A percentile compares a stretch with the other conserved stretches of the same genome.
Evolutionary conservation across 495 filamentous ascomycete genomes (phyloP).

Genomic region (Aspergillus sparsus): DNA sequence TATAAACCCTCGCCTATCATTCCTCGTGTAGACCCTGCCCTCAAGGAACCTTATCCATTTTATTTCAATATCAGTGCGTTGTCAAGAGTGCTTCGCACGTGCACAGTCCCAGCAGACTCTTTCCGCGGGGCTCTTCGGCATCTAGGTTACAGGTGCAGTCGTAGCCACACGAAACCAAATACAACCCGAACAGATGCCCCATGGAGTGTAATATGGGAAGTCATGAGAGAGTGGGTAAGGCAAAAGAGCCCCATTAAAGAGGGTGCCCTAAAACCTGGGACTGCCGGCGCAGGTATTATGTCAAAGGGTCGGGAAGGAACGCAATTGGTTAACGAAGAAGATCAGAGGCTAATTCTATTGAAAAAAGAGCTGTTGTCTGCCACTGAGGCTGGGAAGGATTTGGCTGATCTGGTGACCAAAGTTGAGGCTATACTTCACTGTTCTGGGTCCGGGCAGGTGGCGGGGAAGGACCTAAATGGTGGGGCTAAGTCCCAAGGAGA

Average conservation of each 20-base stretch:
- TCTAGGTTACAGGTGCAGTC: conserved; percentile 76
- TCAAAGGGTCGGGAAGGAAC: conserved; percentile 37
- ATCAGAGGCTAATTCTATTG: conserved; percentile 30
- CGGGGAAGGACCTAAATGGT: conserved; percentile 20
- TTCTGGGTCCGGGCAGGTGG: conserved; percentile 29
- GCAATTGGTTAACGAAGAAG: conserved; percentile 21
- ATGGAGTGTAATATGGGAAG: conserved; percentile 85
- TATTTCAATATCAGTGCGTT: conserved; percentile 76
- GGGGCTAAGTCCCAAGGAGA: conserved; percentile 18
- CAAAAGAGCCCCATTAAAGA: conserved; percentile 75
- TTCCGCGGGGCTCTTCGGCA: conserved; percentile 78
- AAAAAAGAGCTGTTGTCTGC: conserved; percentile 41
- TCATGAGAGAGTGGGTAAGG: conserved; percentile 88
- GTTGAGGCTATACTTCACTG: conserved; percentile 52
- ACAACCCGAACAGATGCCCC: conserved; percentile 88
- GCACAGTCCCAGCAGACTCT: conserved; percentile 68
- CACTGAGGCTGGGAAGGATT: conserved; percentile 37
- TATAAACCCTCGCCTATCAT: conserved; percentile 36
- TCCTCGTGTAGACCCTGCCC: conserved; percentile 52
- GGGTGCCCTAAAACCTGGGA: conserved; percentile 63
- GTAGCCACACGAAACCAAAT: conserved; percentile 86
- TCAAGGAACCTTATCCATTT: conserved; percentile 74
- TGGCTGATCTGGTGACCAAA: conserved; percentile 42
- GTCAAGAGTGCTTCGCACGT: conserved; percentile 71
- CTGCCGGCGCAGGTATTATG: conserved; percentile 69